phyloP scores from a whole-genome alignment of 225 moss, liverwort and hornwort genomes.

The Climacium dendroides region DNA sequence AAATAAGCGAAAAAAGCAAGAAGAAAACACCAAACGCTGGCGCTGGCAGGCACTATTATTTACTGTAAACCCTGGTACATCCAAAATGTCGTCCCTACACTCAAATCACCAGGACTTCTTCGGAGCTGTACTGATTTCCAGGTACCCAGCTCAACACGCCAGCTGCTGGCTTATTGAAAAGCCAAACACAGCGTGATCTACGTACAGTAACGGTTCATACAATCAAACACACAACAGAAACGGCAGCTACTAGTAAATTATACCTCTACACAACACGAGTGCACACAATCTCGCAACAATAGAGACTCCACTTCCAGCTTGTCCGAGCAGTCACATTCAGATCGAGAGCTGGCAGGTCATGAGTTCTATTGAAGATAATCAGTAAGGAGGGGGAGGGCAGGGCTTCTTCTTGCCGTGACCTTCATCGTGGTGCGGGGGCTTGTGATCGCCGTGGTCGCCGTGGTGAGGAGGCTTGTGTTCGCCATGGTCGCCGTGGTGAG shows the following conservation, averaged over 20 bases:
- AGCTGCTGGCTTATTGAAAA: background rate
- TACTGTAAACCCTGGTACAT: background rate
- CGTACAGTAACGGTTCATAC: background rate
- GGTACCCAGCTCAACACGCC: background rate
- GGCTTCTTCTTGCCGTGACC: conserved; percentile 13
- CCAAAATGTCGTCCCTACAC: background rate
- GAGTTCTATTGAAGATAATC: background rate
- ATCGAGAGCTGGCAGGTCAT: background rate
- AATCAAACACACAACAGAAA: background rate
- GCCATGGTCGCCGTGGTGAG: background rate
- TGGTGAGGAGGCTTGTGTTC: background rate
- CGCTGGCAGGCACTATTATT: background rate
- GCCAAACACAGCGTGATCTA: background rate
- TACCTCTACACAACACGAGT: background rate
- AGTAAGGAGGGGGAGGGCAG: conserved; percentile 15
- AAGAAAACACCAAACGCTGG: background rate
- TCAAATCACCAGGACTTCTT: background rate
- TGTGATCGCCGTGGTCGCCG: background rate
- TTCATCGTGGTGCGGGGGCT: conserved; percentile 1
- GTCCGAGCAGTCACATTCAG: background rate
- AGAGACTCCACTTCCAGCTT: background rate
- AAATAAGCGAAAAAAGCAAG: background rate
- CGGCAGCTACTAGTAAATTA: background rate
- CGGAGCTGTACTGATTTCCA: background rate
- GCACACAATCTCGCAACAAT: background rate